These are phyloP conservation scores for Plectosphaerella plurivora DNA, from an alignment of 2,329 filamentous ascomycete species.

Conservation along the genomic window DNA sequence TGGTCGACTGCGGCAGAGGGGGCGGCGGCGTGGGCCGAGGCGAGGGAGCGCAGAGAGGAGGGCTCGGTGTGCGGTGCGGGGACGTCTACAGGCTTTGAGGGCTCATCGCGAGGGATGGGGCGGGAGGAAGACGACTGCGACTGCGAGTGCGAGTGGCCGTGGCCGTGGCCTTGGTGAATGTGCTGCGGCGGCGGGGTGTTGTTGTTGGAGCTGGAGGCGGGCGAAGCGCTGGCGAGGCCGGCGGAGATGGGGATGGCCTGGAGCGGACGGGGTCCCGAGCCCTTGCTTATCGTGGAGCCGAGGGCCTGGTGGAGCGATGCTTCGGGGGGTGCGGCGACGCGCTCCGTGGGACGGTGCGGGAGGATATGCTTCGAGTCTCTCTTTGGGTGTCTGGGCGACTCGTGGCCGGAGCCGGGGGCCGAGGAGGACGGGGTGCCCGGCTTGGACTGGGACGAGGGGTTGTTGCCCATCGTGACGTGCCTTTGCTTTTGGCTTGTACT, in stretches of 20 bases:
- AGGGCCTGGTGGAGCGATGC: slow-evolving; percentile 57
- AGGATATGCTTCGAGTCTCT: slow-evolving; percentile 48
- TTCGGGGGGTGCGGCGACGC: slow-evolving; percentile 57
- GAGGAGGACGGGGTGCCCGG: slow-evolving; percentile 23
- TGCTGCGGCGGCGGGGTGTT: neutral
- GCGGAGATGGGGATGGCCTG: slow-evolving; percentile 42
- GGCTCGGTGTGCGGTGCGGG: slow-evolving; percentile 32
- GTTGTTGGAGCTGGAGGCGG: slow-evolving; percentile 15
- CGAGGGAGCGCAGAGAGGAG: slow-evolving; percentile 30
- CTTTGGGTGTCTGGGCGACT: slow-evolving; percentile 20
- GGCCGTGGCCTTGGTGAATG: slow-evolving; percentile 6
- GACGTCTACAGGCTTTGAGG: slow-evolving; percentile 57
- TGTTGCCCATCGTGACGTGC: slow-evolving; percentile 26
- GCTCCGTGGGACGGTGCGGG: slow-evolving; percentile 49
- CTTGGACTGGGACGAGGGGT: slow-evolving; percentile 26
- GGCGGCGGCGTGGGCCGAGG: slow-evolving; percentile 26
- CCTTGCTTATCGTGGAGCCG: slow-evolving; percentile 46
- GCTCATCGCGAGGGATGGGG: slow-evolving; percentile 20
- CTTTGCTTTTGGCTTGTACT: too few relatives aligned
- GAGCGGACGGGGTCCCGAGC: slow-evolving; percentile 36
- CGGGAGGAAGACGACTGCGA: slow-evolving; percentile 15
- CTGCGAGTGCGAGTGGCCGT: slow-evolving; percentile 11
- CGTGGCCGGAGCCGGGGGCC: slow-evolving; percentile 16
- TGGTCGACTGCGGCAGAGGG: slow-evolving; percentile 30
- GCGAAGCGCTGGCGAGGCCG: slow-evolving; percentile 43